These are phyloP conservation scores for Leucosporidium yakuticum DNA, from an alignment of 768 basidiomycete genomes.

Conservation along the genomic window DNA sequence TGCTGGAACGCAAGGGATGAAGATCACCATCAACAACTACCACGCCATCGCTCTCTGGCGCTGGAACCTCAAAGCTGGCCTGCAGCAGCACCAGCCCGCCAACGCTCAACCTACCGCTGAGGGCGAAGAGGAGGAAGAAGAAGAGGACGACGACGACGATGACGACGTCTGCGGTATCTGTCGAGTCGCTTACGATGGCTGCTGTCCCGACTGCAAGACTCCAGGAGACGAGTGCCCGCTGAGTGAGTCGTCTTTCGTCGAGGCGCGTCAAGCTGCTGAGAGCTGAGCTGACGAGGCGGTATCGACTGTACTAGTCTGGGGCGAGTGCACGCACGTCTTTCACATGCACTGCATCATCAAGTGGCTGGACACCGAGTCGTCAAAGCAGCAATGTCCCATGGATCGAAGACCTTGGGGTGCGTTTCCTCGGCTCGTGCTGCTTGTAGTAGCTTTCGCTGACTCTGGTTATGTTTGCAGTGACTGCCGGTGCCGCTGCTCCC, in stretches of 20 bases:
- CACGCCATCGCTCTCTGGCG: slow-evolving; percentile 84
- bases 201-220: slow-evolving; percentile 91
- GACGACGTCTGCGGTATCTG: slow-evolving; percentile 70
- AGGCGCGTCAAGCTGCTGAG: neutral
- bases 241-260: slow-evolving; percentile 56
- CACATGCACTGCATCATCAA: slow-evolving; percentile 98
- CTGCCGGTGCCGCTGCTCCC: no score
- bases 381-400: slow-evolving; percentile 98
- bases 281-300: neutral
- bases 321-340: slow-evolving; percentile 93
- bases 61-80: slow-evolving; percentile 57
- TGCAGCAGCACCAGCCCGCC: neutral
- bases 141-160: slow-evolving; percentile 85
- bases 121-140: slow-evolving; percentile 49
- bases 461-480: no score
- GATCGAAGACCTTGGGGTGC: slow-evolving; percentile 73
- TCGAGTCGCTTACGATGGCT: slow-evolving; percentile 83
- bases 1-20: slow-evolving; percentile 51
- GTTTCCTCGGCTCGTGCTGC: neutral
- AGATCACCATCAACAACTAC: slow-evolving; percentile 75
- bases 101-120: neutral
- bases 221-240: slow-evolving; percentile 94
- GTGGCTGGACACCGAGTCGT: slow-evolving; percentile 80
- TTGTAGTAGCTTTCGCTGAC: no score
- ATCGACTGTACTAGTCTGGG: slow-evolving; percentile 65